Conservation (phyloP, 2,329 filamentous ascomycete genomes). For the Podosphaera xanthii region DNA sequence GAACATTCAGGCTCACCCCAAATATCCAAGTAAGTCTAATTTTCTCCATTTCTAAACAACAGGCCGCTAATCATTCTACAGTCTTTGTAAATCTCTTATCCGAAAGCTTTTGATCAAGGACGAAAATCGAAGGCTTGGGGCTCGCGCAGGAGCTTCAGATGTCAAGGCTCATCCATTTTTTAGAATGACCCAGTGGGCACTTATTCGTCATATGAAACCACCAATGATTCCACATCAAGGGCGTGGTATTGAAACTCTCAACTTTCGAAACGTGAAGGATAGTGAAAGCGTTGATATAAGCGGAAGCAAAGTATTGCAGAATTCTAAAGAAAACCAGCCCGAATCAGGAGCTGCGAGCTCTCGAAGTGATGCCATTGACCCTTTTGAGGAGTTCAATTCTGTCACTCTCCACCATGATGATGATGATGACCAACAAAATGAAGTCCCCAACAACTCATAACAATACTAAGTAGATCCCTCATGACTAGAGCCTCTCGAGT, state of each 20-base stretch:
- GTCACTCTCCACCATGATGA: slow-evolving; percentile 94
- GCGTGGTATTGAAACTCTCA: slow-evolving; percentile 76
- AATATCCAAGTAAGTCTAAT: slow-evolving; percentile 60
- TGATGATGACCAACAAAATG: slow-evolving; percentile 29
- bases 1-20: slow-evolving; percentile 66
- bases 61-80: slow-evolving; percentile 19
- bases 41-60: background rate
- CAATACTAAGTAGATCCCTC: too few relatives aligned
- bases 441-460: too few relatives aligned
- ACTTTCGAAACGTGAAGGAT: slow-evolving; percentile 96
- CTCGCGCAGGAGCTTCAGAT: slow-evolving; percentile 83
- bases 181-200: slow-evolving; percentile 82
- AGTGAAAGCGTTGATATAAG: slow-evolving; percentile 80
- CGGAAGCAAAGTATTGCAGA: slow-evolving; percentile 24
- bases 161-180: slow-evolving; percentile 96
- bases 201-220: slow-evolving; percentile 93
- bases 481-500: too few relatives aligned
- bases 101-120: slow-evolving; percentile 96
- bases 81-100: slow-evolving; percentile 88
- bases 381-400: slow-evolving; percentile 97
- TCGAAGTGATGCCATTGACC: slow-evolving; percentile 60
- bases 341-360: slow-evolving; percentile 74
- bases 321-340: slow-evolving; percentile 57
- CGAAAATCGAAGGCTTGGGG: slow-evolving; percentile 77
- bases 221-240: slow-evolving; percentile 88